Evolutionary conservation across 2,329 filamentous ascomycete species (phyloP), one percentile per base, ranked within the genome.

Genomic region (Diaporthe caulivora): DNA sequence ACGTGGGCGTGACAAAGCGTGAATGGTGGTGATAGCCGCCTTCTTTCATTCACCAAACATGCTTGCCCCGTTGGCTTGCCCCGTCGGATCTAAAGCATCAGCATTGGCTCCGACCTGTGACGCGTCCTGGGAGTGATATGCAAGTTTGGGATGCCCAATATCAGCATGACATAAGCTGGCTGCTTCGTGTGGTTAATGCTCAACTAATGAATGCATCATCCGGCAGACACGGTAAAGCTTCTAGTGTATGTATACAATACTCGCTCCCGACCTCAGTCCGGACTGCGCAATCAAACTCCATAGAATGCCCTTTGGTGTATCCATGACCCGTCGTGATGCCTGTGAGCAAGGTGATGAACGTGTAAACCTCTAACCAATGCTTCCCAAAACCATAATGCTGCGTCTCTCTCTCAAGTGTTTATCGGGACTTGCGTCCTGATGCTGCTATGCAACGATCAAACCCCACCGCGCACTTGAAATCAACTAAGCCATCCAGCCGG

Each of bases 391-490:
- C 24, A 65, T 65, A 51, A 55, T 47, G 17, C 29, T 26, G 31
- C 26, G 26, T n/a, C 21, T 34, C 57, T 24, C 24, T 26, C 31
- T 34, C 44, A 42, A 42, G 31, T 5, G 31, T 69, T n/a, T 53
- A 47, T 21, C 60, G 29, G 68, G 65, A 64, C 67, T 71, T 40
- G 65, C 53, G 73, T 51, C 73, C 58, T 71, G 47, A 31, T 64
- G 49, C 17, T 70, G 54, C 62, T 26, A 18, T 70, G 49, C 17
- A 37, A 53, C 44, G 26, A 37, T 34, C 47, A 34, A 26, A 62
- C 58, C 21, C 47, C 18, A 47, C 17, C 55, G 31, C 49, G 17
- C 47, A 58, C 49, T 11, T 29, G 55, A 6, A 67, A 42, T 34
- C 34, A 29, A 18, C 49, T 68, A 40, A 37, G 34, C 70, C 60